Percentiles rank a stretch among this genome's conserved stretches.
phyloP scores from a whole-genome alignment of 164 flowering plant genomes.

The Annona squamosa region DNA sequence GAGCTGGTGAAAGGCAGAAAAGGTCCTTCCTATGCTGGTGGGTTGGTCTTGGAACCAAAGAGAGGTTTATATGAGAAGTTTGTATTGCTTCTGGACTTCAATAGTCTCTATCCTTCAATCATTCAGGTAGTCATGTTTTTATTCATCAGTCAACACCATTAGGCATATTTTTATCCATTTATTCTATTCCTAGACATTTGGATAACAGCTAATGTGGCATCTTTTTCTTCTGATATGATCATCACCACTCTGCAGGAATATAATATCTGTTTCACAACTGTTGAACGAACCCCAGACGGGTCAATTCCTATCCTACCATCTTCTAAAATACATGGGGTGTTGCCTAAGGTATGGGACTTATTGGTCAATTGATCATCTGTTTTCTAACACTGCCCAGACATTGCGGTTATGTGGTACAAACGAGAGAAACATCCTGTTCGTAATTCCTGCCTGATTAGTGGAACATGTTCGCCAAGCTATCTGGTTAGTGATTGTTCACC shows the following conservation, averaged over 20 bases:
- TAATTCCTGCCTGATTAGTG: background rate
- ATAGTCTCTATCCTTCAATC: slow-evolving; percentile 98
- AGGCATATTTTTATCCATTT: no score
- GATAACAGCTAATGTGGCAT: background rate
- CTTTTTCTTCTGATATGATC: background rate
- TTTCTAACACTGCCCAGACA: background rate
- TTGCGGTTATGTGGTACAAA: background rate
- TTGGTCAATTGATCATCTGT: background rate
- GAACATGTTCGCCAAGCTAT: background rate
- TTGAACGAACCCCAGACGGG: slow-evolving; percentile 73
- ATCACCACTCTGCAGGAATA: slow-evolving; percentile 56
- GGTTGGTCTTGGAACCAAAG: slow-evolving; percentile 97
- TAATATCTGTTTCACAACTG: slow-evolving; percentile 97
- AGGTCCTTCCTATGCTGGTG: slow-evolving; percentile 89
- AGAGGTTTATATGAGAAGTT: slow-evolving; percentile 94
- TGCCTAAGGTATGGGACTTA: slow-evolving; percentile 71
- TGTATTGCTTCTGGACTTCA: slow-evolving; percentile 91
- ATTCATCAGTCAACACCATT: background rate
- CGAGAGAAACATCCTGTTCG: background rate
- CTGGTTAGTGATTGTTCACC: background rate
- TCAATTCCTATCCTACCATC: slow-evolving; percentile 63
- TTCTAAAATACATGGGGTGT: slow-evolving; percentile 54
- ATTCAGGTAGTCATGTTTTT: slow-evolving; percentile 62
- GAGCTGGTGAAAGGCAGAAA: slow-evolving; percentile 59
- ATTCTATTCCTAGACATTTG: background rate